phyloP scores from a whole-genome alignment of 2,329 filamentous ascomycete species.

The Esteya vermicola region DNA sequence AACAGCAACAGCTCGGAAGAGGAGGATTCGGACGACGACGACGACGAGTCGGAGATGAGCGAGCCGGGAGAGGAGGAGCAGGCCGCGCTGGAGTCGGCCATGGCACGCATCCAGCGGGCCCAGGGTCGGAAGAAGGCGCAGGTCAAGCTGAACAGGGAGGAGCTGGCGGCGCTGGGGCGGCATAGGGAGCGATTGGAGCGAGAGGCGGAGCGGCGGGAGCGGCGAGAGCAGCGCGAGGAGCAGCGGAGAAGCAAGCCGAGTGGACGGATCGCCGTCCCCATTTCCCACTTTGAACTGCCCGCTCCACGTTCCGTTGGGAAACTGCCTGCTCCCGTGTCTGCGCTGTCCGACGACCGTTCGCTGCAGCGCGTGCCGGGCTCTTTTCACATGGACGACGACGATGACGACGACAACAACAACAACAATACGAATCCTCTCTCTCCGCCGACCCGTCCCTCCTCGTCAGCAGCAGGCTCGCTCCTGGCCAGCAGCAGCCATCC shows the following conservation, averaged over 20 bases:
- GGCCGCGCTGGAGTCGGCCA: constrained; percentile 59
- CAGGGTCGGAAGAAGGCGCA: constrained; percentile 63
- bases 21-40: constrained; percentile 24
- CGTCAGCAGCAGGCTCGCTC: background rate
- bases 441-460: constrained; percentile 21
- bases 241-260: constrained; percentile 28
- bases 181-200: constrained; percentile 44
- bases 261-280: constrained; percentile 37
- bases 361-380: background rate
- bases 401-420: background rate
- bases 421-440: no score
- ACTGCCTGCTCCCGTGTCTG: constrained; percentile 10
- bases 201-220: constrained; percentile 18
- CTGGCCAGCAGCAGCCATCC: no score
- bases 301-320: constrained; percentile 20
- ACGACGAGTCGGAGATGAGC: constrained; percentile 29
- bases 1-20: constrained; percentile 32
- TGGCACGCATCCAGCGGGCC: constrained; percentile 67
- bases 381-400: no score
- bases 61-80: constrained; percentile 42
- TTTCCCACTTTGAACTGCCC: constrained; percentile 30
- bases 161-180: constrained; percentile 67
- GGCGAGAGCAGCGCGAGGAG: constrained; percentile 17
- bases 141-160: constrained; percentile 65
- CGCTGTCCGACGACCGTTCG: constrained; percentile 15